Evolutionary conservation across 495 filamentous ascomycete species (phyloP).

Genomic region (Pseudevernia furfuracea): DNA sequence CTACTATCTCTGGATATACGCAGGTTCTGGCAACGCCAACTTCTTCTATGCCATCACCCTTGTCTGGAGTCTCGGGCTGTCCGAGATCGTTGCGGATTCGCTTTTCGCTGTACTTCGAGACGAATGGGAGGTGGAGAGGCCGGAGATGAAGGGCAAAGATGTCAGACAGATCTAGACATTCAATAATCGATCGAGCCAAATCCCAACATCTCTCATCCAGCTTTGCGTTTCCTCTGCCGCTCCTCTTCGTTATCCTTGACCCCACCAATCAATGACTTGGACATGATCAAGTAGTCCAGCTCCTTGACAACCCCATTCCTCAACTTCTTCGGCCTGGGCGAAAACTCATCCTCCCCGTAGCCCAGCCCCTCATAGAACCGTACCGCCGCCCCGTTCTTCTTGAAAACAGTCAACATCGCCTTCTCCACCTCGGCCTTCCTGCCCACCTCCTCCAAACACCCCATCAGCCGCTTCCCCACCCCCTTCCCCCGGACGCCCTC

Average conservation of each 20-base stretch:
- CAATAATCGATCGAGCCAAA: not conserved
- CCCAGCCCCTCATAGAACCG: conserved; percentile 63
- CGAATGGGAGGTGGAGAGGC: conserved; percentile 88
- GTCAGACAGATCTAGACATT: conserved; percentile 67
- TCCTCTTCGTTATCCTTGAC: not conserved
- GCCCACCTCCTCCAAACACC: conserved; percentile 38
- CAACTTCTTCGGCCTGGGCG: conserved; percentile 53
- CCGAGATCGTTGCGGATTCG: conserved; percentile 70
- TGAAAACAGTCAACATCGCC: conserved; percentile 80
- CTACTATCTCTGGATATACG: conserved; percentile 97
- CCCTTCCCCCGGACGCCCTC: conserved; percentile 43
- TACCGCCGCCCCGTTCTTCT: conserved; percentile 52
- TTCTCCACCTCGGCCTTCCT: conserved; percentile 49
- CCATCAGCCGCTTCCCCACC: conserved; percentile 38
- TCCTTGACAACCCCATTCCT: conserved; percentile 57
- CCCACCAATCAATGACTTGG: conserved; percentile 41
- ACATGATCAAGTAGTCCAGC: conserved; percentile 65
- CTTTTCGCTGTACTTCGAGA: conserved; percentile 84
- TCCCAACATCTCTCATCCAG: not conserved
- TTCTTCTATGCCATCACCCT: conserved; percentile 99
- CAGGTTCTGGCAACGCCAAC: conserved; percentile 94
- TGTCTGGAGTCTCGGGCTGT: conserved; percentile 87
- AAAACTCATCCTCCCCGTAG: conserved; percentile 59
- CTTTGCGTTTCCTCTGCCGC: conserved; percentile 12
- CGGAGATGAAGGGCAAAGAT: conserved; percentile 80